A percentile compares a stretch with the other conserved stretches of the same genome.
phyloP scores from a whole-genome alignment of 345 rosid species.

The Carallia brachiata region DNA sequence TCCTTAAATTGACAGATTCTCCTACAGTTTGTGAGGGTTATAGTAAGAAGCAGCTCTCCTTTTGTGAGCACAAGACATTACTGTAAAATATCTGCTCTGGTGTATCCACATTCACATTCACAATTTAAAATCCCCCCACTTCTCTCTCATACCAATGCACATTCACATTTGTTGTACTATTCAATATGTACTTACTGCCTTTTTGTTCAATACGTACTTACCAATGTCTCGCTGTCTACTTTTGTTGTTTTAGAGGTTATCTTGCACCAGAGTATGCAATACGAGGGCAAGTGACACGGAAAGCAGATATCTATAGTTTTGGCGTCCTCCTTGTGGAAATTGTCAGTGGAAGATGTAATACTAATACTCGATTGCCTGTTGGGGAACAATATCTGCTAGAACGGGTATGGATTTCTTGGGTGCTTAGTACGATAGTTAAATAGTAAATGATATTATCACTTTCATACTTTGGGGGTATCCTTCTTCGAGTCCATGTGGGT shows the following conservation, averaged over 20 bases:
- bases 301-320: conserved; percentile 87
- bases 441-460: background rate
- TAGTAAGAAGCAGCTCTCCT: too few relatives aligned
- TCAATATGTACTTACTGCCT: background rate
- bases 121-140: too few relatives aligned
- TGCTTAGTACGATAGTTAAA: background rate
- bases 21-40: too few relatives aligned
- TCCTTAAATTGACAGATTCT: background rate
- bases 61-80: too few relatives aligned
- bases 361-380: conserved; percentile 59
- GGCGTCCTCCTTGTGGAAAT: conserved; percentile 92
- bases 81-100: too few relatives aligned
- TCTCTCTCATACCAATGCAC: too few relatives aligned
- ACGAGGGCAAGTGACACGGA: conserved; percentile 84
- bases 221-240: background rate
- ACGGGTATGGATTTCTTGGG: conserved; percentile 48
- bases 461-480: background rate
- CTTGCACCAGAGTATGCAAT: conserved; percentile 98
- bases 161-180: background rate
- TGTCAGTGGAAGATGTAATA: conserved; percentile 85
- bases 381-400: conserved; percentile 86
- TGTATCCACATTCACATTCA: too few relatives aligned
- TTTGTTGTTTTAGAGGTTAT: conserved; percentile 64
- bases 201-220: conserved; percentile 1
- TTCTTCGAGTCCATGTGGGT: background rate